Evolutionary conservation across 441 rosid genomes (phyloP), one percentile per base, ranked within the genome.

Genomic region (Lepidium campestre): DNA sequence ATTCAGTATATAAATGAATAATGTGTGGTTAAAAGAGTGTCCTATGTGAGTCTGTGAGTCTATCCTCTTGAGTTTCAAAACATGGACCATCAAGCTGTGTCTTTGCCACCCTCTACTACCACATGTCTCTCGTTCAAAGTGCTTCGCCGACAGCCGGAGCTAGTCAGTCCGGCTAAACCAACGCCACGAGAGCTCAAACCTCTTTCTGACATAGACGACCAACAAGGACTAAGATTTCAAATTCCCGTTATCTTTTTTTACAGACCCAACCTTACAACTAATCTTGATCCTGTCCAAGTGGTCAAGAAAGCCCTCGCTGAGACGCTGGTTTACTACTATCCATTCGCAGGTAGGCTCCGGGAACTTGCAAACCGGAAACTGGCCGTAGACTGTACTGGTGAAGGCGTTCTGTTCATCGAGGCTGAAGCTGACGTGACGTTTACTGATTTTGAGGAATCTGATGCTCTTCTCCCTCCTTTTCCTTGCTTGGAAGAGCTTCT

Each of bases 401-500:
- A 73, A 61, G 82, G 82, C 4, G 52, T 68, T 19, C 13, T 78
- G 50, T 76, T 78, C 37, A 36, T 81, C 0, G 79, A 81, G 17
- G 82, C 80, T 31, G 68, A 76, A 34, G 82, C 80, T 23, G 71
- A 78, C 45, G 70, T 76, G 32, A 17, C 66, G 10, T 60, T 81
- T 40, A 29, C 10, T 13, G 74, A 74, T 56, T 55, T 86, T 39
- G 86, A 83, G 1, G 68, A 58, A 18, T 15, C 46, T 20, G 79
- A 79, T 68, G 68, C 42, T 2, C 82, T 87, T 67, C 75, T 59
- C 6, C 93, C 90, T 61, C 93, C 89, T 0, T 78, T 83, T 52
- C 86, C 91, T 25, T 73, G 83, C 73, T 49, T 72, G 3, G 86
- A 80, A 17, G 83, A 85, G 62, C 86, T 87, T 7, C 78, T 87